A percentile compares a stretch with the other conserved stretches of the same genome.
These are phyloP conservation scores for Leptographium wingfieldii DNA, from an alignment of 2,329 filamentous ascomycete genomes.

Conservation along the genomic window DNA sequence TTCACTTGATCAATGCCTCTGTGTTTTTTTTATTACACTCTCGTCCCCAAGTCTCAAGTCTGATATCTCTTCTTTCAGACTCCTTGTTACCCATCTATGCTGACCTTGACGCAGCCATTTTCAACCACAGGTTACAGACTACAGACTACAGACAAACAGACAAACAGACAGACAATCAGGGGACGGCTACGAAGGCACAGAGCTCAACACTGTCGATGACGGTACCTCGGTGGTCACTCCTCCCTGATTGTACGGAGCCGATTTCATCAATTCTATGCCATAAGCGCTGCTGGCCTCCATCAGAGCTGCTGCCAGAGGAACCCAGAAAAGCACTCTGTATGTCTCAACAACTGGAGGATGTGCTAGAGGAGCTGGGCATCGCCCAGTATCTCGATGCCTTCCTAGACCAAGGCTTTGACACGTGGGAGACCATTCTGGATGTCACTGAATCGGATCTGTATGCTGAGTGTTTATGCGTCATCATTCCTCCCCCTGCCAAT, in stretches of 20 bases:
- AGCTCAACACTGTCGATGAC: background rate
- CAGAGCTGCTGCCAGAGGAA: background rate
- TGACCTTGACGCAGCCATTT: background rate
- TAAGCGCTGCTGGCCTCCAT: background rate
- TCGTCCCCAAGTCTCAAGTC: background rate
- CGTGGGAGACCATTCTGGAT: slow-evolving; percentile 72
- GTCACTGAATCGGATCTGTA: slow-evolving; percentile 77
- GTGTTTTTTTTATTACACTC: background rate
- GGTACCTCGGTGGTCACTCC: background rate
- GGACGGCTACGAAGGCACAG: background rate
- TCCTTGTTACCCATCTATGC: background rate
- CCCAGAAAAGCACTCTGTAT: slow-evolving; percentile 24
- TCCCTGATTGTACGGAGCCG: background rate
- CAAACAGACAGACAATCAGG: background rate
- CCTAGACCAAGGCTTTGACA: slow-evolving; percentile 69
- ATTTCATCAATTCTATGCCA: background rate
- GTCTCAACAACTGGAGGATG: slow-evolving; percentile 49
- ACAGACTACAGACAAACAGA: too few relatives aligned
- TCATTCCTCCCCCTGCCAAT: background rate
- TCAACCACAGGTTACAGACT: background rate
- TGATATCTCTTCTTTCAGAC: background rate
- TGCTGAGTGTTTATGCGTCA: slow-evolving; percentile 19
- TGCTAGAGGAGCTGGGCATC: slow-evolving; percentile 65
- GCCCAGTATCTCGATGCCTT: slow-evolving; percentile 64
- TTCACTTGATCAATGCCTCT: background rate